These are phyloP conservation scores for Vaccinium macrocarpon DNA, from an alignment of 148 eudicot species.

Conservation along the genomic window DNA sequence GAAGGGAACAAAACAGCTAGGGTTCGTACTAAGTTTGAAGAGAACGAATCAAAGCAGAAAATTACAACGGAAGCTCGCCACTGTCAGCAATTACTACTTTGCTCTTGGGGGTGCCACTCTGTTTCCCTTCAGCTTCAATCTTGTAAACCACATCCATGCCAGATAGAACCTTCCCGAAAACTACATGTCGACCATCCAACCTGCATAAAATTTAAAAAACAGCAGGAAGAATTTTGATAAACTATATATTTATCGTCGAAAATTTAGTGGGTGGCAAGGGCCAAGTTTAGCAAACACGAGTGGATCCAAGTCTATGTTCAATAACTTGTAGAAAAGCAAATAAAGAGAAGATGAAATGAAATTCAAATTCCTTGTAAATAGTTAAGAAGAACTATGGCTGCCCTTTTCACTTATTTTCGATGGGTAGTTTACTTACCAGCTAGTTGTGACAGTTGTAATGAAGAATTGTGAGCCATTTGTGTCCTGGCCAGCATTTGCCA, in stretches of 20 bases:
- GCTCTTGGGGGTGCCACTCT: constrained; percentile 90
- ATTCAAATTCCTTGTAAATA: neutral
- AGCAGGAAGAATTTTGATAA: neutral
- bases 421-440: constrained; percentile 48
- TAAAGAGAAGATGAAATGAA: neutral
- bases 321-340: neutral
- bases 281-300: neutral
- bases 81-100: constrained; percentile 77
- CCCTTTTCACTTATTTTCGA: neutral
- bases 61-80: constrained; percentile 86
- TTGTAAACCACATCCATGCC: constrained; percentile 99
- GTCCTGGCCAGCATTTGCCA: constrained; percentile 93
- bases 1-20: neutral
- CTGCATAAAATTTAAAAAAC: constrained; percentile 29
- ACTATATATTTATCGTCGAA: too few species aligned
- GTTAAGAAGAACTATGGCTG: neutral
- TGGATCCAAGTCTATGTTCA: neutral
- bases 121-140: constrained; percentile 92
- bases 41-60: neutral
- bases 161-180: constrained; percentile 92
- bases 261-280: neutral
- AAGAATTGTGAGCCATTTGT: constrained; percentile 98
- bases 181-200: constrained; percentile 97
- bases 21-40: neutral
- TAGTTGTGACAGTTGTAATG: constrained; percentile 93